A percentile compares a stretch with the other conserved stretches of the same genome.
phyloP scores from a whole-genome alignment of 139 green algal species.

The Deuterostichococcus epilithicus region DNA sequence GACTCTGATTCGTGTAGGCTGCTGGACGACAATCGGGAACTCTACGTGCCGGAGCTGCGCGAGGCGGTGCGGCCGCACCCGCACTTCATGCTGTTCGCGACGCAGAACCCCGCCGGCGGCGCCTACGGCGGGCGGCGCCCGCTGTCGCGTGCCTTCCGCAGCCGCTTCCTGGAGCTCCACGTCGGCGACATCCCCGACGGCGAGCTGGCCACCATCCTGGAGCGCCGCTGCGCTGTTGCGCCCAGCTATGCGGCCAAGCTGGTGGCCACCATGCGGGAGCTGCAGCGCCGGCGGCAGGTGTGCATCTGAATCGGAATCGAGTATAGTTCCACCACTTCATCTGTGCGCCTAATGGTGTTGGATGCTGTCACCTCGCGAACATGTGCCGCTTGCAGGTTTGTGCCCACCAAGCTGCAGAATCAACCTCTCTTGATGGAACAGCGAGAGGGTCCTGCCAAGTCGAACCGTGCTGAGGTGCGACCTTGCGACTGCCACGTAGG shows the following conservation, averaged over 20 bases:
- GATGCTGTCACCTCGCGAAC: too few species aligned
- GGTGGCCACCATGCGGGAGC: conserved; percentile 85
- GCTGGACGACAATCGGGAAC: conserved; percentile 97
- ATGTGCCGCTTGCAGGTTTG: too few species aligned
- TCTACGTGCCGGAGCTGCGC: conserved; percentile 95
- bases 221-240: conserved; percentile 65
- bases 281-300: conserved; percentile 75
- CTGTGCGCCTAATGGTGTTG: too few species aligned
- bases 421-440: too few species aligned
- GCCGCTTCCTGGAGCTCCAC: conserved; percentile 97
- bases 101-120: conserved; percentile 92
- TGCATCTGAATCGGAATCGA: too few species aligned
- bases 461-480: background rate
- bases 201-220: conserved; percentile 88
- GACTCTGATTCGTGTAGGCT: conserved; percentile 50
- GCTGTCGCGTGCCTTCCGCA: conserved; percentile 78
- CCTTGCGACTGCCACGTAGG: conserved; percentile 14
- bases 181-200: conserved; percentile 92
- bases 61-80: conserved; percentile 90
- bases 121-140: conserved; percentile 84
- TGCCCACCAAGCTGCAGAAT: too few species aligned
- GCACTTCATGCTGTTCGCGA: conserved; percentile 99
- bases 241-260: conserved; percentile 82
- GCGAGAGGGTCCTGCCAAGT: too few species aligned
- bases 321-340: too few species aligned